Evolutionary conservation across 2,329 filamentous ascomycete genomes (phyloP), one percentile per base, ranked within the genome.

Genomic region (Alternaria sp.): DNA sequence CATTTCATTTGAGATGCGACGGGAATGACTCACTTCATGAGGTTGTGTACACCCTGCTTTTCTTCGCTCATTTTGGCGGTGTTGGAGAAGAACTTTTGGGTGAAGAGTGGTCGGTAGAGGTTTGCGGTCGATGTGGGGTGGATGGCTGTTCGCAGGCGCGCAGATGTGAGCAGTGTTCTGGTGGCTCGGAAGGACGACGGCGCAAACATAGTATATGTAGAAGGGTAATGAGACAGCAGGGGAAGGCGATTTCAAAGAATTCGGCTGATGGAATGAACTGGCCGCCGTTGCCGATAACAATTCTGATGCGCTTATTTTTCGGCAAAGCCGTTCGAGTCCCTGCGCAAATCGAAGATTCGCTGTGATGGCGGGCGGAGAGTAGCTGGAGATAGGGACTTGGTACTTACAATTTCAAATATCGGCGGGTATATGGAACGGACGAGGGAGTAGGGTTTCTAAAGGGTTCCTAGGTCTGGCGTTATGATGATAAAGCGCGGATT

Each of bases 21-120:
- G 47, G 32, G 21, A 57, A 46, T 44, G 57, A 80, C 82, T 79
- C 72, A 84, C 82, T 67, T 76, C 57, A 67, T 57, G 56, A 86
- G 77, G 78, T 85, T 85, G 80, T 86, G 84, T 32, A 86, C 84
- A 67, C 83, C 83, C 64, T 68, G 43, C 59, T 68, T 65, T 69
- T 80, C 68, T 57, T 82, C 81, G 70, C 76, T 74, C 79, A 82
- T 83, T 75, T 72, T 78, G 71, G 68, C 68, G 50, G 81, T 83
- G 61, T 75, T 77, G 66, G 80, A 79, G 80, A 81, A 83, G 77
- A 77, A 78, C 62, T 65, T 67, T 30, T 69, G 76, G 50, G 71
- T 78, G 67, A 79, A 64, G 60, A 78, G 71, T 23, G 73, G 71
- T 69, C 72, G 72, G 67, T 77, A 79, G 66, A 77, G 72, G 68